phyloP scores from a whole-genome alignment of 78 protist genomes.

The Dictyostelium discoideum region DNA sequence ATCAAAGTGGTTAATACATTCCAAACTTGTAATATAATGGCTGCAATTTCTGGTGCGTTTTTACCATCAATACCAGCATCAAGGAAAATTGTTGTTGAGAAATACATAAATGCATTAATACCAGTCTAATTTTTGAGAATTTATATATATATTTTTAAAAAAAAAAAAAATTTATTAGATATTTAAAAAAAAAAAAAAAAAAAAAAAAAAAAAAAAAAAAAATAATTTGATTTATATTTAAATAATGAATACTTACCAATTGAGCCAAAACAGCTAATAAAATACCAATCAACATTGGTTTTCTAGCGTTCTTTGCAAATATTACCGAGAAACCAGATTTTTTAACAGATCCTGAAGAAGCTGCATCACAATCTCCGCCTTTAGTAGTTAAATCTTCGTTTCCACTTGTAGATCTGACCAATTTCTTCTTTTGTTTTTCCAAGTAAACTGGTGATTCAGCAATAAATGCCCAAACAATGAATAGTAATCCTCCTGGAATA shows the following conservation, averaged over 20 bases:
- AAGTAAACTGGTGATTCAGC: conserved; percentile 62
- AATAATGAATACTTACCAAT: conserved; percentile 10
- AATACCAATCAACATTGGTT: conserved; percentile 55
- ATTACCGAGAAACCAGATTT: background rate
- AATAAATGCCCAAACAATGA: conserved; percentile 34
- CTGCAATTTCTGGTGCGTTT: conserved; percentile 40
- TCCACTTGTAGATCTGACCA: background rate
- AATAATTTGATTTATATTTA: background rate
- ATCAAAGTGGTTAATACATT: conserved; percentile 40
- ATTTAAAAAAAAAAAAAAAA: too few relatives aligned
- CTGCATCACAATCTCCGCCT: too few relatives aligned
- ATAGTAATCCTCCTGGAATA: conserved; percentile 49
- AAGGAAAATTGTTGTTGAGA: conserved; percentile 48
- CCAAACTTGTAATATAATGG: conserved; percentile 67
- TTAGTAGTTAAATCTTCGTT: background rate
- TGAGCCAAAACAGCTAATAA: conserved; percentile 45
- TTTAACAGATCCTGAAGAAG: background rate
- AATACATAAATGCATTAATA: conserved; percentile 78
- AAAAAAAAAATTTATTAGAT: background rate
- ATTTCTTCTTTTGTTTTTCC: background rate
- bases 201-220: too few relatives aligned
- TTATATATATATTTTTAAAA: background rate
- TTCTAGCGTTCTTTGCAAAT: conserved; percentile 14
- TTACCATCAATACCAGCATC: conserved; percentile 53
- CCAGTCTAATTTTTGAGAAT: background rate